phyloP scores from a whole-genome alignment of 73 alveolate species.

The Paramecium octaurelia region DNA sequence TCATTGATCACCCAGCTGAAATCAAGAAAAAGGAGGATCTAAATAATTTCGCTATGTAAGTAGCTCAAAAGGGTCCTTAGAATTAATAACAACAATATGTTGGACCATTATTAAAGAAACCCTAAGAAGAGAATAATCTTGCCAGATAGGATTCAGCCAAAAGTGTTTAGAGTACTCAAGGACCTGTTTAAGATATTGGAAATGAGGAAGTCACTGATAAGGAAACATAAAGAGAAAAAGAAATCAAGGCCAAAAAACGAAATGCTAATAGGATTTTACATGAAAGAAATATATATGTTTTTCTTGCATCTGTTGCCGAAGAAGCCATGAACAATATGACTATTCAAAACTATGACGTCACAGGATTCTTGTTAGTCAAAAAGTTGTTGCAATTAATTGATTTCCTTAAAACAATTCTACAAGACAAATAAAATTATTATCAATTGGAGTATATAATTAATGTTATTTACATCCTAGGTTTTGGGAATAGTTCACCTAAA shows the following conservation, averaged over 20 bases:
- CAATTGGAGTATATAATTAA: constrained; percentile 21
- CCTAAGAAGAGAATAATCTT: constrained; percentile 29
- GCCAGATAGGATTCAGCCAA: constrained; percentile 1
- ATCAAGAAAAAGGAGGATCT: constrained; percentile 58
- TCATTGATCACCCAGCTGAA: constrained; percentile 62
- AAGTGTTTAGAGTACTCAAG: background rate
- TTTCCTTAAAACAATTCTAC: constrained; percentile 6
- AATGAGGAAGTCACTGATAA: constrained; percentile 51
- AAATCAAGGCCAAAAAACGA: constrained; percentile 59
- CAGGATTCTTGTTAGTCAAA: constrained; percentile 54
- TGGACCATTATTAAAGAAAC: constrained; percentile 53
- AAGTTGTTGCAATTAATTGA: constrained; percentile 53
- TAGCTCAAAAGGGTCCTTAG: constrained; percentile 47
- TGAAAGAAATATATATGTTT: constrained; percentile 60
- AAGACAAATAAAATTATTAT: constrained; percentile 50
- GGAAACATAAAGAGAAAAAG: constrained; percentile 55
- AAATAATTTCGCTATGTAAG: constrained; percentile 55
- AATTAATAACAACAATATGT: constrained; percentile 17
- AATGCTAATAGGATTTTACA: constrained; percentile 60
- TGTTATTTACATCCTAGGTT: background rate
- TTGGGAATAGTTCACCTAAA: constrained; percentile 58
- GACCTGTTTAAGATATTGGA: background rate
- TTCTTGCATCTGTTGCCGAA: constrained; percentile 64
- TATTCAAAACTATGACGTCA: constrained; percentile 43
- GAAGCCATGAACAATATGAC: constrained; percentile 60